Evolutionary conservation across 1,284 basidiomycete species (phyloP).

Genomic region (Ganoderma meredithae): DNA sequence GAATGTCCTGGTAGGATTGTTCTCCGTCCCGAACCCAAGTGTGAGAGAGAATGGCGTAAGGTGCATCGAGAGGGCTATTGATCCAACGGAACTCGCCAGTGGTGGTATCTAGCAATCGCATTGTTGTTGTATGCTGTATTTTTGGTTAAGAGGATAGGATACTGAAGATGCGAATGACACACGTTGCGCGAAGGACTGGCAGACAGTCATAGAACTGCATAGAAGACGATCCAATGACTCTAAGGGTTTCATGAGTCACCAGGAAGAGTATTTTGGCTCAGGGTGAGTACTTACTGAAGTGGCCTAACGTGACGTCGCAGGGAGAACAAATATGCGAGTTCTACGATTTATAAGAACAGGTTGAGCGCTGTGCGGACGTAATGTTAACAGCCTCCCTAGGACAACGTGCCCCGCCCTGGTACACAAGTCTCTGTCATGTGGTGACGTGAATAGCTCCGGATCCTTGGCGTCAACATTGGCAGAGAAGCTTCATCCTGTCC

Average conservation of each 20-base stretch:
- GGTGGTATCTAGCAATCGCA: slow-evolving; percentile 2
- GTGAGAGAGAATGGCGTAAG: slow-evolving; percentile 14
- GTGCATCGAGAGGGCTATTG: not conserved
- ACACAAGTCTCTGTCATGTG: not conserved
- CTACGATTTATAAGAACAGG: not conserved
- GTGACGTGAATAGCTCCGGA: not conserved
- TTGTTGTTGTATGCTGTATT: not conserved
- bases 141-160: not conserved
- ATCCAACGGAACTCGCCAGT: slow-evolving; percentile 8
- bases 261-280: not conserved
- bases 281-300: not conserved
- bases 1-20: slow-evolving; percentile 10
- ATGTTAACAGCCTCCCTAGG: not conserved
- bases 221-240: not conserved
- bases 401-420: not conserved
- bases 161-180: not conserved
- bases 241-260: not conserved
- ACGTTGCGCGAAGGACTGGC: not conserved
- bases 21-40: slow-evolving; percentile 3
- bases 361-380: not conserved
- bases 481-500: not conserved
- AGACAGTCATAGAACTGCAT: not conserved
- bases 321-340: not conserved
- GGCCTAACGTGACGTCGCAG: not conserved
- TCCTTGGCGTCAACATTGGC: not conserved